Conservation (phyloP, 2,329 filamentous ascomycete species). For the Elsinoe necatrix region DNA sequence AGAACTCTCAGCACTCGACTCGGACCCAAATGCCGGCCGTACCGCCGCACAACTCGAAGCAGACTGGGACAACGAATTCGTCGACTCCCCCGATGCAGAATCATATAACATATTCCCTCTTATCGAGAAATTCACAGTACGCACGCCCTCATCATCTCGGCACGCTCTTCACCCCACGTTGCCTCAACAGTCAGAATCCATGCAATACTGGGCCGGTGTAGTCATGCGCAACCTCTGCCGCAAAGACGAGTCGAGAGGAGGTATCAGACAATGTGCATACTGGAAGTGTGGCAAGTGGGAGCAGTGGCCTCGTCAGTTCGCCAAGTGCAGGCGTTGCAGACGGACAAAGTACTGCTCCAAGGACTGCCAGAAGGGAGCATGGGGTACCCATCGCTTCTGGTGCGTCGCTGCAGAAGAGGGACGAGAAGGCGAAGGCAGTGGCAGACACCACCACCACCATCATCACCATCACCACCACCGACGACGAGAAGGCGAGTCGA, state of each 20-base stretch:
- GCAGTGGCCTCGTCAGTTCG: slow-evolving; percentile 90
- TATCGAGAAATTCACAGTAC: slow-evolving; percentile 95
- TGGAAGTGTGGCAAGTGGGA: slow-evolving; percentile 99
- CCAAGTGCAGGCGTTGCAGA: slow-evolving; percentile 91
- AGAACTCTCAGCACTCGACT: slow-evolving; percentile 72
- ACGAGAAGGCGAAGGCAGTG: slow-evolving; percentile 18
- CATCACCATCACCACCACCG: slow-evolving; percentile 16
- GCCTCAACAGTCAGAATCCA: slow-evolving; percentile 52
- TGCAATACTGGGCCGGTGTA: slow-evolving; percentile 99
- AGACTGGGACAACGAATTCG: slow-evolving; percentile 89
- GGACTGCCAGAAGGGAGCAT: slow-evolving; percentile 97
- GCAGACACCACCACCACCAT: slow-evolving; percentile 17
- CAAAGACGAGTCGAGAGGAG: slow-evolving; percentile 89
- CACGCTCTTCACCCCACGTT: slow-evolving; percentile 53
- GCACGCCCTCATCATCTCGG: slow-evolving; percentile 47
- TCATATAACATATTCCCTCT: slow-evolving; percentile 82
- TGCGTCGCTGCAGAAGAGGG: slow-evolving; percentile 63
- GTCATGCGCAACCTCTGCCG: slow-evolving; percentile 98
- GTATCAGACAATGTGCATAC: slow-evolving; percentile 94
- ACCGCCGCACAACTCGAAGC: slow-evolving; percentile 50
- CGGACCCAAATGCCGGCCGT: slow-evolving; percentile 37
- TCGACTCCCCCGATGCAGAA: slow-evolving; percentile 25
- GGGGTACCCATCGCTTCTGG: slow-evolving; percentile 98
- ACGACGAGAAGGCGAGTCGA: slow-evolving; percentile 3
- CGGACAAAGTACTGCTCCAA: slow-evolving; percentile 99